These are phyloP conservation scores for Jacaranda copaia DNA, from an alignment of 257 asterid species.

Conservation along the genomic window DNA sequence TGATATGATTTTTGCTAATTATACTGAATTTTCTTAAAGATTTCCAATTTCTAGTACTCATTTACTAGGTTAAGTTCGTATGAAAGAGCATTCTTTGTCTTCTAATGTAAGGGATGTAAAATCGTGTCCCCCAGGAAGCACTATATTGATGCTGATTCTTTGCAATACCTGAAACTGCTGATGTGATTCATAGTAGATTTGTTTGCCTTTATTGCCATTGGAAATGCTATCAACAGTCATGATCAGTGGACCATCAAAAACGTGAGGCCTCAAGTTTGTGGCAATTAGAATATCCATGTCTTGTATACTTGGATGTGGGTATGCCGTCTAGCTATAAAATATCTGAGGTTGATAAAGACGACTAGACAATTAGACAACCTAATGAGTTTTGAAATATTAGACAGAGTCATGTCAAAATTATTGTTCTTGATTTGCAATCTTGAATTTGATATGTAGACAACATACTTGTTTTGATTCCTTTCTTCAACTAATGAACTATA, in stretches of 20 bases:
- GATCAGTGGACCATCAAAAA: constrained; percentile 3
- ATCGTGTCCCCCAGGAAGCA: background rate
- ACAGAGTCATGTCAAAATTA: too few species aligned
- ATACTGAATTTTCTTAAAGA: background rate
- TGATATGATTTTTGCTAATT: constrained; percentile 12
- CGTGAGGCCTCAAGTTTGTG: constrained; percentile 21
- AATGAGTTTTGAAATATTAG: background rate
- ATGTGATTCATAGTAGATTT: background rate
- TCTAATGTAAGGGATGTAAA: background rate
- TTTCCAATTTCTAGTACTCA: constrained; percentile 1
- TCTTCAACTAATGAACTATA: constrained; percentile 6
- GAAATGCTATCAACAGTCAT: constrained; percentile 2
- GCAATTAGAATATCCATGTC: background rate
- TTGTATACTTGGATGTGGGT: background rate
- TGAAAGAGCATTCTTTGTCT: background rate
- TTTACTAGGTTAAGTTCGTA: background rate
- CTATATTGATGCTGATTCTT: background rate
- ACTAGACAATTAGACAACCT: too few species aligned
- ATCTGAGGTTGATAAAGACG: too few species aligned
- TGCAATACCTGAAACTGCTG: background rate
- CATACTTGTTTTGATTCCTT: background rate
- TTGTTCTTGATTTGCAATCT: background rate
- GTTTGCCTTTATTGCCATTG: constrained; percentile 4
- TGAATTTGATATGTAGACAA: background rate
- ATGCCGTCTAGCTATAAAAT: too few species aligned